Conservation (phyloP, 805 yeast genomes). For the Cyberlindnera maclurae region DNA sequence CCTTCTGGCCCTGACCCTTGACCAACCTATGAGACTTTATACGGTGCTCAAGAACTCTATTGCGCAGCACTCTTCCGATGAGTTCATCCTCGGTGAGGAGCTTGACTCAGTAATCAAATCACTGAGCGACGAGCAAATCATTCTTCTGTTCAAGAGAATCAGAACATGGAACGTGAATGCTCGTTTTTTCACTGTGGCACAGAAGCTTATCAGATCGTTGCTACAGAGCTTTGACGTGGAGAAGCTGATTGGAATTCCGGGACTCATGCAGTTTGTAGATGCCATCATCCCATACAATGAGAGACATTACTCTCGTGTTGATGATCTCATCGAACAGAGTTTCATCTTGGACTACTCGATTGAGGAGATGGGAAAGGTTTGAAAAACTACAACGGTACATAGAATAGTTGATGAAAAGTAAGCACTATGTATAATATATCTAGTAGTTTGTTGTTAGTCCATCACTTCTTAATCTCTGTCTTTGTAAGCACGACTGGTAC, state of each 20-base stretch:
- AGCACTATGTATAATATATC: background rate
- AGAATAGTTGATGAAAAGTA: background rate
- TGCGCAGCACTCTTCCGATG: conserved; percentile 33
- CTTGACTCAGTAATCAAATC: conserved; percentile 58
- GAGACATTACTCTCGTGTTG: conserved; percentile 74
- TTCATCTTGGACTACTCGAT: conserved; percentile 79
- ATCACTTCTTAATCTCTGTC: conserved; percentile 18
- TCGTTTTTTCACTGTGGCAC: conserved; percentile 73
- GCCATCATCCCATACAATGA: conserved; percentile 83
- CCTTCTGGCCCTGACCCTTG: conserved; percentile 72
- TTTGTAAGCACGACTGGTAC: conserved; percentile 44
- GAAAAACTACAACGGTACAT: too few relatives aligned
- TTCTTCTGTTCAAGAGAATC: conserved; percentile 59
- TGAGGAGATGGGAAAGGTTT: conserved; percentile 55
- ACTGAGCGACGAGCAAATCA: conserved; percentile 54
- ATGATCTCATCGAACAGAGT: conserved; percentile 78
- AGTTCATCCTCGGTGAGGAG: conserved; percentile 33
- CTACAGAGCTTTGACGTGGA: conserved; percentile 49
- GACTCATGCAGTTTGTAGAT: conserved; percentile 60
- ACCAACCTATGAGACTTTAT: conserved; percentile 86
- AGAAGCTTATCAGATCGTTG: conserved; percentile 62
- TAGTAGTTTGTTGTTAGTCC: background rate
- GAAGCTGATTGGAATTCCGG: conserved; percentile 55
- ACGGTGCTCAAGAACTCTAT: conserved; percentile 64
- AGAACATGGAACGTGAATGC: conserved; percentile 96